Conservation (phyloP, 306 rosid genomes). For the Lathyrus tuberosus region DNA sequence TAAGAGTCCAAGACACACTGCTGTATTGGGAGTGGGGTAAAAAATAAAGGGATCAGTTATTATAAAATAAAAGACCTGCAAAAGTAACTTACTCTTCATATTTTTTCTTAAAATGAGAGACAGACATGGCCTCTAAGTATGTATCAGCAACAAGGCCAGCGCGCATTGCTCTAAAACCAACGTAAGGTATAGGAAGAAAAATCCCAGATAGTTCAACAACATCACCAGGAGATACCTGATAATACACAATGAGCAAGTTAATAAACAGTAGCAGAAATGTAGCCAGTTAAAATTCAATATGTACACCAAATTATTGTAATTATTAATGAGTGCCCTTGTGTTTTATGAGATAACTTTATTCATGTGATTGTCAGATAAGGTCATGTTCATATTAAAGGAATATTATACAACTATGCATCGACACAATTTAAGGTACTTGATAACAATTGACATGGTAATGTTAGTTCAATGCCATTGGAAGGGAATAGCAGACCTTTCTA, state of each 20-base stretch:
- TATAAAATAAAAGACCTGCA: slow-evolving; percentile 22
- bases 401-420: background rate
- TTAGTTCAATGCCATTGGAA: slow-evolving; percentile 34
- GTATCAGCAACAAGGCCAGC: slow-evolving; percentile 98
- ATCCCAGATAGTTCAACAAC: slow-evolving; percentile 94
- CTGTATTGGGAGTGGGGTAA: slow-evolving; percentile 12
- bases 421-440: slow-evolving; percentile 29
- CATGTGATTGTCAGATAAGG: background rate
- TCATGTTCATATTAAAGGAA: background rate
- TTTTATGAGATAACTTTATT: slow-evolving; percentile 8
- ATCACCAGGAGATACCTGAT: slow-evolving; percentile 96
- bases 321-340: slow-evolving; percentile 15
- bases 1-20: slow-evolving; percentile 5
- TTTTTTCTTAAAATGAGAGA: slow-evolving; percentile 89
- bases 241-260: slow-evolving; percentile 29
- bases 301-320: slow-evolving; percentile 1
- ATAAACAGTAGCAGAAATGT: slow-evolving; percentile 24
- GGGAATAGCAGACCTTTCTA: slow-evolving; percentile 70
- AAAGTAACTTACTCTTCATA: slow-evolving; percentile 84
- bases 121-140: slow-evolving; percentile 96
- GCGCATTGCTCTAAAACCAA: slow-evolving; percentile 96
- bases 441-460: background rate
- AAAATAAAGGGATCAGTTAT: background rate
- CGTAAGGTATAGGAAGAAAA: slow-evolving; percentile 92
- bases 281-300: slow-evolving; percentile 27